Conservation (phyloP, 352 stramenopile genomes). For the Phytophthora pistaciae region DNA sequence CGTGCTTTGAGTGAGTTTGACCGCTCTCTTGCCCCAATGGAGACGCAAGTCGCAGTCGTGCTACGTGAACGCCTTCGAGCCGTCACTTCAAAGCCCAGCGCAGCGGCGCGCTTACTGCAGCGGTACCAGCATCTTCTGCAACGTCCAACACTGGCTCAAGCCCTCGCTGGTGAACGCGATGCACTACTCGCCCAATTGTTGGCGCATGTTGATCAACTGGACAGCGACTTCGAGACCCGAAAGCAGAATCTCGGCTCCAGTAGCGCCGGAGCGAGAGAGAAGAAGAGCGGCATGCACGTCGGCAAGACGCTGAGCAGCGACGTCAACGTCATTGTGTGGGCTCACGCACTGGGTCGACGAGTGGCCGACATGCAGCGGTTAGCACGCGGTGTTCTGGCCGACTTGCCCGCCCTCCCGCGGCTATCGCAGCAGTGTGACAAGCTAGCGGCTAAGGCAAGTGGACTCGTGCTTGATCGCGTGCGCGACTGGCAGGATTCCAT, state of each 20-base stretch:
- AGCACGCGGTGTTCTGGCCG: slow-evolving; percentile 61
- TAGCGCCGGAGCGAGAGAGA: slow-evolving; percentile 27
- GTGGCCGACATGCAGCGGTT: slow-evolving; percentile 66
- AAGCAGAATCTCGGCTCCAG: slow-evolving; percentile 35
- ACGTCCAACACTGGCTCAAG: slow-evolving; percentile 76
- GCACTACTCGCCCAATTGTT: slow-evolving; percentile 88
- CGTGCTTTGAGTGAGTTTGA: slow-evolving; percentile 84
- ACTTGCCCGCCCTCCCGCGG: slow-evolving; percentile 69
- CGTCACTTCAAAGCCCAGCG: slow-evolving; percentile 66
- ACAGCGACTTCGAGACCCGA: slow-evolving; percentile 86
- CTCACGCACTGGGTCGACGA: slow-evolving; percentile 71
- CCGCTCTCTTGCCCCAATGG: slow-evolving; percentile 77
- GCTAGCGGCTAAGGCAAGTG: slow-evolving; percentile 59
- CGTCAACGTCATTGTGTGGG: slow-evolving; percentile 89
- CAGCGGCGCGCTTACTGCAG: slow-evolving; percentile 84
- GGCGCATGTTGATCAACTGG: slow-evolving; percentile 88
- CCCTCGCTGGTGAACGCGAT: slow-evolving; percentile 87
- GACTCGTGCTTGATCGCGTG: slow-evolving; percentile 82
- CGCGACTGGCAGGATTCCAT: slow-evolving; percentile 90
- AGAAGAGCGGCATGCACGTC: slow-evolving; percentile 53
- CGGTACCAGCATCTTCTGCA: slow-evolving; percentile 88
- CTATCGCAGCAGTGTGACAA: slow-evolving; percentile 68
- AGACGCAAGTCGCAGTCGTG: slow-evolving; percentile 84
- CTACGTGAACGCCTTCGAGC: slow-evolving; percentile 79
- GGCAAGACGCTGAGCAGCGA: slow-evolving; percentile 88